Percentiles rank a stretch among this genome's conserved stretches.
phyloP scores from a whole-genome alignment of 73 alveolate genomes.

The Paramecium bursaria region DNA sequence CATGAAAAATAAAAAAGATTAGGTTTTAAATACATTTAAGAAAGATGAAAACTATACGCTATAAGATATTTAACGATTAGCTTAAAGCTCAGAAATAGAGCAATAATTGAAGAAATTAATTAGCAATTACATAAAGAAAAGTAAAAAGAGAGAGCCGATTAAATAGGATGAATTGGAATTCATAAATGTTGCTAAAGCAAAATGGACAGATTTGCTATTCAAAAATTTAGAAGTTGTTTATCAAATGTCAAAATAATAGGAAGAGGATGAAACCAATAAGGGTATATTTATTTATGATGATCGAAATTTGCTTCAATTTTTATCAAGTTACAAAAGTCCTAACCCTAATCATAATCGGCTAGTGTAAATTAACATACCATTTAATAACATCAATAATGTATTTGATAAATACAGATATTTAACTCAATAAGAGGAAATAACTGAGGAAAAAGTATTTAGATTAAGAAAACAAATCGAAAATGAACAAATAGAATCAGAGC shows the following conservation, averaged over 20 bases:
- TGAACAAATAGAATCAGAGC: conserved; percentile 15
- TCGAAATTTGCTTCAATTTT: not conserved
- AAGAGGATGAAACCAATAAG: conserved; percentile 30
- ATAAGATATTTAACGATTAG: conserved; percentile 9
- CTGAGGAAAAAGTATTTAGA: conserved; percentile 15
- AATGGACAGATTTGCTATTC: conserved; percentile 43
- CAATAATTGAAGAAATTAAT: conserved; percentile 8
- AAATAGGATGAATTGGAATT: conserved; percentile 25
- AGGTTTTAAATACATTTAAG: not conserved
- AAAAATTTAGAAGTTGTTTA: conserved; percentile 49
- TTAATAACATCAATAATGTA: not conserved
- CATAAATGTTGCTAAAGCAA: not conserved
- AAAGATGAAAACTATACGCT: conserved; percentile 1
- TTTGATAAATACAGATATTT: conserved; percentile 30
- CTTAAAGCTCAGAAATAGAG: conserved; percentile 35
- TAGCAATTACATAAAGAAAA: not conserved
- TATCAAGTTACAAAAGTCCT: not conserved
- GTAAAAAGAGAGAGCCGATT: conserved; percentile 4
- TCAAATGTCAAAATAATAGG: conserved; percentile 17
- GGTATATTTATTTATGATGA: conserved; percentile 44
- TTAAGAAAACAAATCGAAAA: conserved; percentile 31
- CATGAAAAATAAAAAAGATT: not conserved
- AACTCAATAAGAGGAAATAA: not conserved
- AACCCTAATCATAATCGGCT: not conserved
- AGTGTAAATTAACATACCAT: not conserved